Evolutionary conservation across 768 basidiomycete genomes (phyloP), one percentile per base, ranked within the genome.

Genomic region (Termitomyces sp.): DNA sequence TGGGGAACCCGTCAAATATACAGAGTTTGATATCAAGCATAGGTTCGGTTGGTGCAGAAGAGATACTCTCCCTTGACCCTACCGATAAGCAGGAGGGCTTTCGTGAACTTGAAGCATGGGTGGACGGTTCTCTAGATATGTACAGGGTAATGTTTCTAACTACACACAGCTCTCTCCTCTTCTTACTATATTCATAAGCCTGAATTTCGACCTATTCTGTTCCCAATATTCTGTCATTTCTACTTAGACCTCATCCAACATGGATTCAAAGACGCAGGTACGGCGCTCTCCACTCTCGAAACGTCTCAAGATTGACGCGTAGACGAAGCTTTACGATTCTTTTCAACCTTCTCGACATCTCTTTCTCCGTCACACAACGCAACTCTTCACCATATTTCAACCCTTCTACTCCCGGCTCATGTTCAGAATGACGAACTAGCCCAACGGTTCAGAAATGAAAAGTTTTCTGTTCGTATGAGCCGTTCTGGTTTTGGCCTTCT

Each of bases 211-310:
- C 94, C 92, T 45, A 88, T 99, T 37, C 73, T 97, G 15, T 97
- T 94, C 67, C 97, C 97, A 3, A 90, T 99, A 60, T 98, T 98
- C 68, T 93, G 91, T 50, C 94, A 99, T 71, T 98, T 98, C 68
- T 98, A 96, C 70, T 78, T 99, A 31, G 96, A 98, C 69, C 80
- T 99, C 49, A 85, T 98, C 47, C 87, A 94, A 63, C 85, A 87
- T 50, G 94, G 92, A 10, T 93, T 91, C 70, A 87, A 89, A 66
- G 89, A 92, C 67, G 89, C 94, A 61, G 95, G 95, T 89, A 67
- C 60, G 86, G 72, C 26, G 46, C 45, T 23, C 43, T 53, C 17
- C 45, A 41, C 41, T 14, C 47, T 31, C 23, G 23, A 50, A 42
- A 46, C 41, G 54, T 11, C 53, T n/a, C 64, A 19, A 55, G 50